phyloP scores from a whole-genome alignment of 139 green algal species.

The Auxenochlorella pyrenoidosa region DNA sequence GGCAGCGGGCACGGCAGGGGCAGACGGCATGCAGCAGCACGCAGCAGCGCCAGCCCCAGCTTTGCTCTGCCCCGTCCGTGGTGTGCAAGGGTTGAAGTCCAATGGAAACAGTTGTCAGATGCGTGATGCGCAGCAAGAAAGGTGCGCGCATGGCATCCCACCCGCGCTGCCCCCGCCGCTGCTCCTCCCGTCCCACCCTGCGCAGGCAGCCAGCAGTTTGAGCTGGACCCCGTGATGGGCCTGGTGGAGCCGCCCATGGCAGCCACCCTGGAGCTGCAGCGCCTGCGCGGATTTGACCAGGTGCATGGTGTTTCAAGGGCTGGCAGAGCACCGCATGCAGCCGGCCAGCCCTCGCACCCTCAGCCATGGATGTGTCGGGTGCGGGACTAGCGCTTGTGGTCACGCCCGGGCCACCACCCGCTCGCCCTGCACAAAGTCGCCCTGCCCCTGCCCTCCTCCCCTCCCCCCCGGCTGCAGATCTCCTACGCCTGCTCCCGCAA shows the following conservation, averaged over 20 bases:
- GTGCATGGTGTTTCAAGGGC: neutral
- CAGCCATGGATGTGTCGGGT: too few relatives aligned
- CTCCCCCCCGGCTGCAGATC: slow-evolving; percentile 9
- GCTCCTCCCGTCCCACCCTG: neutral
- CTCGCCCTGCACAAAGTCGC: too few relatives aligned
- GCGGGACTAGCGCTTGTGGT: too few relatives aligned
- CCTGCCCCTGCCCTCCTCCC: neutral
- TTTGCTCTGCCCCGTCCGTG: too few relatives aligned
- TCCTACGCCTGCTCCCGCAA: slow-evolving; percentile 83
- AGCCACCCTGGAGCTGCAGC: slow-evolving; percentile 84
- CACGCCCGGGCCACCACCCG: too few relatives aligned
- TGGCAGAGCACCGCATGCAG: neutral
- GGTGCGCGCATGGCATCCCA: too few relatives aligned
- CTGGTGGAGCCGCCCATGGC: slow-evolving; percentile 69
- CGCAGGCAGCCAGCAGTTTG: slow-evolving; percentile 37
- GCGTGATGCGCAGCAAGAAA: too few relatives aligned
- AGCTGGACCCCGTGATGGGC: slow-evolving; percentile 56
- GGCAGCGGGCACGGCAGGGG: neutral
- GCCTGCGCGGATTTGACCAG: slow-evolving; percentile 49
- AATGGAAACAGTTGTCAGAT: too few relatives aligned
- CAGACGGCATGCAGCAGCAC: too few relatives aligned
- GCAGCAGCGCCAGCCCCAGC: too few relatives aligned
- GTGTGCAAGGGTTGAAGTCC: too few relatives aligned
- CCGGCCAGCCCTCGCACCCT: too few relatives aligned
- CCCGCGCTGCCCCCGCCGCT: neutral